A percentile compares a stretch with the other conserved stretches of the same genome.
phyloP scores from a whole-genome alignment of 2,329 filamentous ascomycete genomes.

The Aspergillus quadricinctus region DNA sequence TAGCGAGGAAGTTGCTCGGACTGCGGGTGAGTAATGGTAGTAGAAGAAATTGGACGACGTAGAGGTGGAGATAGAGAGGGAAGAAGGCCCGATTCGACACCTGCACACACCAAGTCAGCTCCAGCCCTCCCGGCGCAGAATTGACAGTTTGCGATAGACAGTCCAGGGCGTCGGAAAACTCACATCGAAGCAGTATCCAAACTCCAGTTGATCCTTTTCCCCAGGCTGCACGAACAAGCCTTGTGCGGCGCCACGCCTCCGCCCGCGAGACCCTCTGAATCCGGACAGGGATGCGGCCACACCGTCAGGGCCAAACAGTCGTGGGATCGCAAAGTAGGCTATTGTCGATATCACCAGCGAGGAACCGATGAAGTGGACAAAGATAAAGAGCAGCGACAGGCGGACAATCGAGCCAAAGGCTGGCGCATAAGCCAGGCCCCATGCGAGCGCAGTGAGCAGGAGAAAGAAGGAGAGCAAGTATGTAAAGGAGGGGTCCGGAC shows the following conservation, averaged over 20 bases:
- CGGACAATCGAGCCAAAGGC: conserved; percentile 45
- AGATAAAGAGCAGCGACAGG: conserved; percentile 47
- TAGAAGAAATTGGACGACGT: conserved; percentile 63
- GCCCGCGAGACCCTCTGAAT: conserved; percentile 41
- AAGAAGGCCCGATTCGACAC: conserved; percentile 64
- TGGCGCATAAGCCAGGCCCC: conserved; percentile 55
- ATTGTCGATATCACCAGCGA: conserved; percentile 57
- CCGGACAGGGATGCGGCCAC: conserved; percentile 43
- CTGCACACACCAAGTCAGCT: conserved; percentile 22
- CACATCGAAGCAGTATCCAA: conserved; percentile 69
- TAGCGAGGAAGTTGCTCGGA: conserved; percentile 39
- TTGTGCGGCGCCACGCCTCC: conserved; percentile 46
- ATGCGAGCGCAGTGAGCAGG: conserved; percentile 49
- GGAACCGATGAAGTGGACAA: conserved; percentile 58
- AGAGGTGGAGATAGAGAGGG: conserved; percentile 63
- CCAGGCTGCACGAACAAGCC: conserved; percentile 57
- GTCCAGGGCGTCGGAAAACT: conserved; percentile 17
- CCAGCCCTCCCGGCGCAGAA: background rate
- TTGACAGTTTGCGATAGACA: background rate
- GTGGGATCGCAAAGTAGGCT: conserved; percentile 62
- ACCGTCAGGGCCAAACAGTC: conserved; percentile 55
- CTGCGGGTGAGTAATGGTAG: conserved; percentile 53
- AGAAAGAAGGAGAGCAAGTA: conserved; percentile 67
- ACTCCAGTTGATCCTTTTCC: conserved; percentile 59
- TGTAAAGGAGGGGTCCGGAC: conserved; percentile 65